Percentiles rank a stretch among this genome's conserved stretches.
Conservation (phyloP, 139 green algal genomes). For the Ulvella scutata region DNA sequence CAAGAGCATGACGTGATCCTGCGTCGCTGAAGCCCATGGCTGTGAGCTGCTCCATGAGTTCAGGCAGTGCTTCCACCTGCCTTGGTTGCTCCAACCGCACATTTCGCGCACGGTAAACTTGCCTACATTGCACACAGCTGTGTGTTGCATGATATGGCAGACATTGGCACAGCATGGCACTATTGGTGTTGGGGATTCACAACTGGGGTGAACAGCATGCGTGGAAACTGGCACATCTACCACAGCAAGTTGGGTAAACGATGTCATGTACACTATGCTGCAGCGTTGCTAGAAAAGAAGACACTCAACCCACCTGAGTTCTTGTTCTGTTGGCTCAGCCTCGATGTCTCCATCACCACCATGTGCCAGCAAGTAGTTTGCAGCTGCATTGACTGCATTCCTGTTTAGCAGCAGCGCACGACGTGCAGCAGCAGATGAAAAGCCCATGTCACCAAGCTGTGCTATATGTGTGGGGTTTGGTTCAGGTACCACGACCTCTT, state of each 20-base stretch:
- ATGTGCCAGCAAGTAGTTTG: not conserved
- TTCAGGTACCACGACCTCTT: not conserved
- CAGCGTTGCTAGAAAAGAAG: no score
- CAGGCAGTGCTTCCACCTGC: not conserved
- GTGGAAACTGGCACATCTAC: no score
- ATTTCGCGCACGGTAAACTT: not conserved
- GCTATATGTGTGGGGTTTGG: not conserved
- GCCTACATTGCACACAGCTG: not conserved
- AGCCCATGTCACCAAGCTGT: not conserved
- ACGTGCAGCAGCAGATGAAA: not conserved
- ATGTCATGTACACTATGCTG: no score
- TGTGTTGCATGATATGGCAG: no score
- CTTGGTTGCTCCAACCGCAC: not conserved
- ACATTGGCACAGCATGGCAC: no score
- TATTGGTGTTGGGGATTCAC: no score
- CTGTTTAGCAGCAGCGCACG: not conserved
- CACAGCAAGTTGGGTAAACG: no score
- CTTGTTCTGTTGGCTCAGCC: not conserved
- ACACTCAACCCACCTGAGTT: not conserved
- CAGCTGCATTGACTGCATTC: not conserved
- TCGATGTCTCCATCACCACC: not conserved
- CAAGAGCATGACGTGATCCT: not conserved
- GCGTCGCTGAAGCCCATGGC: not conserved
- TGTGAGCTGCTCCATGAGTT: not conserved
- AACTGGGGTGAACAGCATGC: no score